phyloP scores from a whole-genome alignment of 164 flowering plant species.

The Cinnamomum chago region DNA sequence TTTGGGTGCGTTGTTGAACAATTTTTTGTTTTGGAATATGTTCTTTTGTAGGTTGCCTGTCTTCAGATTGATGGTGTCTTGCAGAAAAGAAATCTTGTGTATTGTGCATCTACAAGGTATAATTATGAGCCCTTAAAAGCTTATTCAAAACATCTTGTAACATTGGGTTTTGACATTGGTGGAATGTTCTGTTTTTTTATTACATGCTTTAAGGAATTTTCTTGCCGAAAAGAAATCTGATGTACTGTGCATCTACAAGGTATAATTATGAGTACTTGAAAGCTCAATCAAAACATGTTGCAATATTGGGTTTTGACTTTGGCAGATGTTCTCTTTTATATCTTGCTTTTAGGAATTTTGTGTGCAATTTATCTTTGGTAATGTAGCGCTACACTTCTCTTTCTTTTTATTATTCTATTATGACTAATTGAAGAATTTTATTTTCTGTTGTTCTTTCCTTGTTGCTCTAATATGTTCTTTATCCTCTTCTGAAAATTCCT shows the following conservation, averaged over 20 bases:
- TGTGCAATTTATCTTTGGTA: background rate
- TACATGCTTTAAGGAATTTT: conserved; percentile 11
- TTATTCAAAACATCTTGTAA: background rate
- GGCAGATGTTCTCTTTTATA: too few relatives aligned
- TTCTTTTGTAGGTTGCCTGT: conserved; percentile 76
- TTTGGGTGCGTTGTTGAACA: background rate
- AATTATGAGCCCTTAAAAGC: background rate
- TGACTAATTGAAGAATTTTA: too few relatives aligned
- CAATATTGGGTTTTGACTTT: too few relatives aligned
- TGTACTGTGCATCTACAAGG: conserved; percentile 99
- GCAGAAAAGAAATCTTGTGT: conserved; percentile 82
- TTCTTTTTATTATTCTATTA: too few relatives aligned
- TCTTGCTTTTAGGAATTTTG: conserved; percentile 12
- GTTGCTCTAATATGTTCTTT: too few relatives aligned
- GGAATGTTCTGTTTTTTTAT: too few relatives aligned
- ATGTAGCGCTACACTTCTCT: too few relatives aligned
- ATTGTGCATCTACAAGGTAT: conserved; percentile 99
- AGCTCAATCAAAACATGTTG: background rate
- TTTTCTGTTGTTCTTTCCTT: too few relatives aligned
- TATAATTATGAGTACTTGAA: conserved; percentile 15
- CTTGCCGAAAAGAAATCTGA: conserved; percentile 76
- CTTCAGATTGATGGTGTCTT: conserved; percentile 91
- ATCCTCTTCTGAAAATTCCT: too few relatives aligned
- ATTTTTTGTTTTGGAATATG: background rate
- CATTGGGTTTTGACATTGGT: too few relatives aligned